Evolutionary conservation across 805 yeast species (phyloP).

Genomic region (Sugiyamaella smithiae): DNA sequence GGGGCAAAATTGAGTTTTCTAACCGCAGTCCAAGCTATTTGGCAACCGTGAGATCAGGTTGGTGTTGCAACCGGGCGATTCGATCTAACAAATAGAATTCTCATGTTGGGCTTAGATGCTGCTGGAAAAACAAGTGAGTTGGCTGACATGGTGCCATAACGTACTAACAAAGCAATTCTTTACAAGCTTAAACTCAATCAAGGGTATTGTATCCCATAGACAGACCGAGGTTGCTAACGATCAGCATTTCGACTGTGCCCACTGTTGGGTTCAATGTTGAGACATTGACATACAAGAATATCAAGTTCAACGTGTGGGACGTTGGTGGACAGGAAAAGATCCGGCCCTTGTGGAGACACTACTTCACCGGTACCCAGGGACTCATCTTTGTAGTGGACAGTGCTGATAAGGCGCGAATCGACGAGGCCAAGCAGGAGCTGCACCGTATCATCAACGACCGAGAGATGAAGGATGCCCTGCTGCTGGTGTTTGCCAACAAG

Average conservation of each 20-base stretch:
- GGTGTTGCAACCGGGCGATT: background rate
- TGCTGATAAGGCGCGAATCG: conserved; percentile 66
- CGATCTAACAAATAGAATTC: conserved; percentile 45
- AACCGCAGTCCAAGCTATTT: conserved; percentile 40
- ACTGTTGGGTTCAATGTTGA: conserved; percentile 94
- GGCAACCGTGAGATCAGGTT: conserved; percentile 52
- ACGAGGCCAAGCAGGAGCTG: conserved; percentile 75
- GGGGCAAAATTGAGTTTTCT: background rate
- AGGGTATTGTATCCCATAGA: conserved; percentile 26
- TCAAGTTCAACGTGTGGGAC: conserved; percentile 87
- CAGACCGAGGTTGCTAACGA: conserved; percentile 15
- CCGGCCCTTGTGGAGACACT: conserved; percentile 93
- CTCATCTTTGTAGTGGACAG: conserved; percentile 88
- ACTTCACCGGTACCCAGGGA: conserved; percentile 90
- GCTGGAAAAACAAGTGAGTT: conserved; percentile 74
- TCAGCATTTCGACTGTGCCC: conserved; percentile 71
- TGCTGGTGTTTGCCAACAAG: conserved; percentile 85
- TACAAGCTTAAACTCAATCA: conserved; percentile 79
- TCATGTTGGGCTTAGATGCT: conserved; percentile 89
- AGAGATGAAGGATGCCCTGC: conserved; percentile 74
- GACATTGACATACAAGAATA: conserved; percentile 76
- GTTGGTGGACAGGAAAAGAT: conserved; percentile 95
- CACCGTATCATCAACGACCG: conserved; percentile 76
- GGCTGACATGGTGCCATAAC: background rate
- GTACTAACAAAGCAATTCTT: conserved; percentile 49